These are phyloP conservation scores for Grigorovia transvaalensis DNA, from an alignment of 805 yeast species.

Conservation along the genomic window DNA sequence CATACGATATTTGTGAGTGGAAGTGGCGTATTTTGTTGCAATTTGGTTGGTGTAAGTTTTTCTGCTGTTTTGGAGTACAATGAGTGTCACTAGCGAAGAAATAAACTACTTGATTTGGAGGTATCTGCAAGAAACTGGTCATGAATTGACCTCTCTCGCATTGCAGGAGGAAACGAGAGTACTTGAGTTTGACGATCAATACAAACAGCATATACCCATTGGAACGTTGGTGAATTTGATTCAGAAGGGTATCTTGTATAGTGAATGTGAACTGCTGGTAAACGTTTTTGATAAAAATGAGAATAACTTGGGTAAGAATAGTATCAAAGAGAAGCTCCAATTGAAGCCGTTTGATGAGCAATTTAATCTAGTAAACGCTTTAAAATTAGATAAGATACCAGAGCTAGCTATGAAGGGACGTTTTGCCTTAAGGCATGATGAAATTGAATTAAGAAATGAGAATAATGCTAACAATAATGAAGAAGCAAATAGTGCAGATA, in stretches of 20 bases:
- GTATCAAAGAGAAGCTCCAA: slow-evolving; percentile 9
- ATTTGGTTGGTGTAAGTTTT: not conserved
- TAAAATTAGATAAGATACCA: slow-evolving; percentile 34
- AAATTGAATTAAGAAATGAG: not conserved
- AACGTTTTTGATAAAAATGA: not conserved
- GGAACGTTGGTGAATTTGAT: slow-evolving; percentile 76
- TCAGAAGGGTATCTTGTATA: slow-evolving; percentile 75
- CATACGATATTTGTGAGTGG: not conserved
- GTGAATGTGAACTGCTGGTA: slow-evolving; percentile 55
- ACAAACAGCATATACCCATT: slow-evolving; percentile 47
- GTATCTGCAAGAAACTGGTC: slow-evolving; percentile 77
- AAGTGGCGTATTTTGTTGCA: not conserved
- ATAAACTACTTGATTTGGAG: slow-evolving; percentile 89
- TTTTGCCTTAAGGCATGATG: slow-evolving; percentile 24
- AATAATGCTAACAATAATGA: slow-evolving; percentile 2
- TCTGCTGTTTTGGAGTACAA: slow-evolving; percentile 15
- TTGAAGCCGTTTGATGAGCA: slow-evolving; percentile 23
- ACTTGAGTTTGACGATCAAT: slow-evolving; percentile 42
- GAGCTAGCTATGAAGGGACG: slow-evolving; percentile 24
- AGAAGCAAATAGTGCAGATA: slow-evolving; percentile 1
- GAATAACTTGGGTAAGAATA: slow-evolving; percentile 7
- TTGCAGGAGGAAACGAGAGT: slow-evolving; percentile 65
- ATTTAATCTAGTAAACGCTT: slow-evolving; percentile 46
- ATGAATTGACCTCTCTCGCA: slow-evolving; percentile 68
- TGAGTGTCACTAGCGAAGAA: slow-evolving; percentile 78